These are phyloP conservation scores for Coffea canephora DNA, from an alignment of 257 asterid species.

Conservation along the genomic window DNA sequence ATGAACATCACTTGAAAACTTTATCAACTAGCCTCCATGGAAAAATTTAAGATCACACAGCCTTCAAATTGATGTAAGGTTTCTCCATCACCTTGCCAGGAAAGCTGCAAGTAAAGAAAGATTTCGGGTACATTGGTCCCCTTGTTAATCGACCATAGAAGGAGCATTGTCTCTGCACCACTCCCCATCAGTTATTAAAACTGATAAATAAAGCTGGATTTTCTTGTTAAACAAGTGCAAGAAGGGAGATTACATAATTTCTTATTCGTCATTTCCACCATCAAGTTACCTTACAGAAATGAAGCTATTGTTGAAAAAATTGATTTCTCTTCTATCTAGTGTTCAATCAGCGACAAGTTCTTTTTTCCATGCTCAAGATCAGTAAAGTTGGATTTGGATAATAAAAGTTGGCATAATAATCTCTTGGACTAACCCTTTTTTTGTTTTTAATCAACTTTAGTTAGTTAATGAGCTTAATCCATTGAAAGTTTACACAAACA, in stretches of 20 bases:
- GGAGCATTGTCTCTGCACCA: constrained; percentile 12
- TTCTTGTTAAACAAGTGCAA: not conserved
- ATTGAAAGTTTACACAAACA: not conserved
- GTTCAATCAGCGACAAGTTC: not conserved
- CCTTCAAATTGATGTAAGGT: not conserved
- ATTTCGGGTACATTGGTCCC: constrained; percentile 12
- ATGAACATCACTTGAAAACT: constrained; percentile 3
- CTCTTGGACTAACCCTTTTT: not conserved
- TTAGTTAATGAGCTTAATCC: not conserved
- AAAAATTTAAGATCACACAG: not conserved
- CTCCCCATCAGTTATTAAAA: constrained; percentile 3
- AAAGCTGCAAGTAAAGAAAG: constrained; percentile 5
- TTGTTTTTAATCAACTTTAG: not conserved
- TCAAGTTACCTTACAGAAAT: not conserved
- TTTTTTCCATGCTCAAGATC: not conserved
- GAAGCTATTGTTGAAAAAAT: not conserved
- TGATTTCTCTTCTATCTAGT: not conserved
- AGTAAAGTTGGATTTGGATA: not conserved
- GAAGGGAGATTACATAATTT: not conserved
- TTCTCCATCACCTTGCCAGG: not conserved
- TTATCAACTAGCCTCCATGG: not conserved
- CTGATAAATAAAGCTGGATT: not conserved
- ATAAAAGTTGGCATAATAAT: not conserved
- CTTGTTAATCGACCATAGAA: not conserved
- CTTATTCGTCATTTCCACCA: constrained; percentile 7